Conservation (phyloP, 495 filamentous ascomycete species). For the Penicillium pulvis region DNA sequence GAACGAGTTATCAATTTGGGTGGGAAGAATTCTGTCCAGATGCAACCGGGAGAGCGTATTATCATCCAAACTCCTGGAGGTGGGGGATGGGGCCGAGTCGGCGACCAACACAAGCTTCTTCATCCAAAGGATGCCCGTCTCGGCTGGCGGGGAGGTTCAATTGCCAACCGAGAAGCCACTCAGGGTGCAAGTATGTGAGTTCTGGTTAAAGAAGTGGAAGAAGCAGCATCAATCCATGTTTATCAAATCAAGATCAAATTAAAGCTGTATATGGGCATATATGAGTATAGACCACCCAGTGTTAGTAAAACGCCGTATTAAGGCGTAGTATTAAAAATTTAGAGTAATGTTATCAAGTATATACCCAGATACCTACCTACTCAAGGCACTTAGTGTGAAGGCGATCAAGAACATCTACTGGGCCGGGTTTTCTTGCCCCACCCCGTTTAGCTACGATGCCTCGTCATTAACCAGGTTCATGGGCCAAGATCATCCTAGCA, state of each 20-base stretch:
- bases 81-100: conserved; percentile 43
- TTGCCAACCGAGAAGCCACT: conserved; percentile 27
- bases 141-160: conserved; percentile 35
- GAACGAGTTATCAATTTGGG: conserved; percentile 74
- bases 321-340: no score
- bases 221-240: background rate
- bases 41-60: conserved; percentile 81
- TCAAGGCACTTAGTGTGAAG: no score
- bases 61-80: conserved; percentile 58
- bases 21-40: conserved; percentile 82
- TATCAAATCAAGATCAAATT: no score
- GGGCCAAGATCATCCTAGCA: background rate
- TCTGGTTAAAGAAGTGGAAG: background rate
- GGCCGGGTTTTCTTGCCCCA: no score
- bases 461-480: no score
- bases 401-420: no score
- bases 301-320: no score
- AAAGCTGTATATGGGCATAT: no score
- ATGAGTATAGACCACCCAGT: no score
- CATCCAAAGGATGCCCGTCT: conserved; percentile 26
- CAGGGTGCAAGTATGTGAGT: conserved; percentile 37
- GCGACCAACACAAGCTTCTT: conserved; percentile 17
- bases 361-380: no score
- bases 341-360: no score
- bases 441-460: no score